Evolutionary conservation across 352 stramenopile genomes (phyloP), one percentile per base, ranked within the genome.

Genomic region (Thraustotheca clavata): DNA sequence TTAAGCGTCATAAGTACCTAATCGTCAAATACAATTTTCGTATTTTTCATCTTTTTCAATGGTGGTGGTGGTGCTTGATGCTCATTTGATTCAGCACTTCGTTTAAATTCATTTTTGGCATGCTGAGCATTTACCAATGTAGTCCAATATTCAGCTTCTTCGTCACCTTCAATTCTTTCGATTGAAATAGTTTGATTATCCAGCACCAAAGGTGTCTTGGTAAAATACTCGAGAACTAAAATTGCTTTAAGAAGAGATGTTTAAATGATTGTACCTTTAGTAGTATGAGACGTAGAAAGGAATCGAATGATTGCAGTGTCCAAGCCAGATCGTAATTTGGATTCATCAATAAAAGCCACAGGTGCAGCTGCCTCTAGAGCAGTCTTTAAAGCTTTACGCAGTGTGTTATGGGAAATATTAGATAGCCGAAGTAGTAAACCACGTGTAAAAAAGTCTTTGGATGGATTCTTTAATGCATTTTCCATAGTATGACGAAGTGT

Each of bases 71-170:
- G 4, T 5, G 12, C 36, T 0, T 67, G 62, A 2, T 63, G 43
- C 0, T 73, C 20, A 31, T 11, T 59, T 1, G 70, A 66, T 3
- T 71, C 67, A 7, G 73, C 55, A 31, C 74, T 68, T 32, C 63
- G 66, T 18, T 52, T 52, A 24, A 20, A 31, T 31, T 24, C 43
- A 9, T 52, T 24, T 32, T 66, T 60, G 59, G 2, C 49, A 9
- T 14, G n/a, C n/a, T 14, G 11, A 3, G 34, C 9, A 34, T 65
- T 39, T 29, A 65, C 38, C 16, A 47, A 34, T 5, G 57, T 16
- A 20, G 57, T 65, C 57, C 57, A 65, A 33, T 65, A 65, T 32
- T 12, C 7, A 18, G 24, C 40, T 24, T 65, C 57, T 20, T 20
- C 39, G 14, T 55, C 38, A n/a, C 57, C 57, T 9, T 26, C n/a